Evolutionary conservation across 768 basidiomycete genomes (phyloP).

Genomic region (Tylopilus sp.): DNA sequence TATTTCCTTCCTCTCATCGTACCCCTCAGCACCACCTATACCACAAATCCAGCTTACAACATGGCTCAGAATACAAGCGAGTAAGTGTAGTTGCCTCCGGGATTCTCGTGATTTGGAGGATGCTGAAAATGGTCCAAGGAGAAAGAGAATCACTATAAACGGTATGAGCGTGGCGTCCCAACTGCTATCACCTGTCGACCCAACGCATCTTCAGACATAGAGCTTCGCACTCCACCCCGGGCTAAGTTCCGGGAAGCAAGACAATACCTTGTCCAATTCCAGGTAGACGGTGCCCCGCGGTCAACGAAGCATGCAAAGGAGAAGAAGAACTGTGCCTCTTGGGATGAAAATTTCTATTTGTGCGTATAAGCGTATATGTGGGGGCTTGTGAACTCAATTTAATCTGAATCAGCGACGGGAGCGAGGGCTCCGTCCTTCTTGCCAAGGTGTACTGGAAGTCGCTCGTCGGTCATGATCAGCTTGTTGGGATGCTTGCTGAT

Average conservation of each 20-base stretch:
- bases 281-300: slow-evolving; percentile 6
- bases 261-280: slow-evolving; percentile 13
- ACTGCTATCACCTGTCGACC: neutral
- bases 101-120: neutral
- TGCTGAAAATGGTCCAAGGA: slow-evolving; percentile 4
- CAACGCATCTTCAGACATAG: slow-evolving; percentile 4
- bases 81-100: slow-evolving; percentile 2
- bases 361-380: slow-evolving; percentile 1
- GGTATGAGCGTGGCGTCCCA: neutral
- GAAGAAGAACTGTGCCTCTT: slow-evolving; percentile 2
- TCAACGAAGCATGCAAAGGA: slow-evolving; percentile 15
- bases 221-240: slow-evolving; percentile 8
- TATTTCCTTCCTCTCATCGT: neutral
- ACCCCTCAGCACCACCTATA: neutral
- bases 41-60: neutral
- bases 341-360: slow-evolving; percentile 18
- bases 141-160: slow-evolving; percentile 10
- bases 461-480: slow-evolving; percentile 1
- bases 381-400: neutral
- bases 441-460: slow-evolving; percentile 13
- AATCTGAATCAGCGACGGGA: slow-evolving; percentile 10
- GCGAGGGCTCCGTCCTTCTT: slow-evolving; percentile 9
- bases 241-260: slow-evolving; percentile 3
- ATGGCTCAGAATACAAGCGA: neutral
- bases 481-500: slow-evolving; percentile 10